These are phyloP conservation scores for Teratosphaeria destructans DNA, from an alignment of 2,329 filamentous ascomycete species.

Conservation along the genomic window DNA sequence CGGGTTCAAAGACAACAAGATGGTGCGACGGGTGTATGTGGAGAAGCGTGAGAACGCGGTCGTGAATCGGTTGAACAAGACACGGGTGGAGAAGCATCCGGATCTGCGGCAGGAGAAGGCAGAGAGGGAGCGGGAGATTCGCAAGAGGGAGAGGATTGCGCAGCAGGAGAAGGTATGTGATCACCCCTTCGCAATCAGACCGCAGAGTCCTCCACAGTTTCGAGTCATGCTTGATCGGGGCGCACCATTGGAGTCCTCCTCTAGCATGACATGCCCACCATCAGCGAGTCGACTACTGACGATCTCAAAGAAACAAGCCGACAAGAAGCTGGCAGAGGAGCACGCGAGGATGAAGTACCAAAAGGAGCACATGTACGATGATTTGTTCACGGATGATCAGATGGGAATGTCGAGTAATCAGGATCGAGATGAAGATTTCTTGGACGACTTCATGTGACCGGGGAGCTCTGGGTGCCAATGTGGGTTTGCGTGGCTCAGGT, in stretches of 20 bases:
- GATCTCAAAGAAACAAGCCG: constrained; percentile 56
- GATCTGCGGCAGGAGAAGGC: constrained; percentile 77
- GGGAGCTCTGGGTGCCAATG: no score
- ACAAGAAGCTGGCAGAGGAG: constrained; percentile 63
- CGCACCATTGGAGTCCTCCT: no score
- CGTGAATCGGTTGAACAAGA: constrained; percentile 98
- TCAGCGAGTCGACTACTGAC: neutral
- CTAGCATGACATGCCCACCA: no score
- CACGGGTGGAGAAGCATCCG: constrained; percentile 76
- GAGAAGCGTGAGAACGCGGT: constrained; percentile 74
- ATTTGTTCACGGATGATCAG: constrained; percentile 75
- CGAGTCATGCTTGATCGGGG: no score
- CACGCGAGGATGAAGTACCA: constrained; percentile 84
- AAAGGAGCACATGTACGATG: constrained; percentile 96
- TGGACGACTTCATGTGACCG: constrained; percentile 77
- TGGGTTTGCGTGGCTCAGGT: no score
- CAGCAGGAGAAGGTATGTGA: constrained; percentile 49
- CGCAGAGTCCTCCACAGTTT: neutral
- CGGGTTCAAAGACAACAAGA: constrained; percentile 79
- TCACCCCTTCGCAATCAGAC: neutral
- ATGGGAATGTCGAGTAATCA: constrained; percentile 74
- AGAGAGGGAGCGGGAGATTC: constrained; percentile 58
- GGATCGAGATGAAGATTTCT: constrained; percentile 63
- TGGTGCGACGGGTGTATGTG: constrained; percentile 75
- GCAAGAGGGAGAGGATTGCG: constrained; percentile 58